phyloP scores from a whole-genome alignment of 345 rosid species.

The Alliaria petiolata region DNA sequence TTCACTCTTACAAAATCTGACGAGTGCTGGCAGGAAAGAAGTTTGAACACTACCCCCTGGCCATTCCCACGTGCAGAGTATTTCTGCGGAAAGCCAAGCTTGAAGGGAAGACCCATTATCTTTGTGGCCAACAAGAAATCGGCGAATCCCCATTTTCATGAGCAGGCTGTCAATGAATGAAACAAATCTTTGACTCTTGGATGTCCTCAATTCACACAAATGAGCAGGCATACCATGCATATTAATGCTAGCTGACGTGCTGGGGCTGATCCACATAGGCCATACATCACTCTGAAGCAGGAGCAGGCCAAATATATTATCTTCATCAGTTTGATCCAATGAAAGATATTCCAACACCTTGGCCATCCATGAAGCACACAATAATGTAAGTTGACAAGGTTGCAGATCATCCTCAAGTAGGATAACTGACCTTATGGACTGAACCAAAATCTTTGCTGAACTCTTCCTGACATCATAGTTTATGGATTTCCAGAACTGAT shows the following conservation, averaged over 20 bases:
- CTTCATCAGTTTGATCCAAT: constrained; percentile 53
- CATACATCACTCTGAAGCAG: constrained; percentile 58
- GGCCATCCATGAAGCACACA: constrained; percentile 64
- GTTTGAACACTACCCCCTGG: constrained; percentile 69
- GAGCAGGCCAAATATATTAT: constrained; percentile 59
- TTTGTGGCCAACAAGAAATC: constrained; percentile 40
- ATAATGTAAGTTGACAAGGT: constrained; percentile 39
- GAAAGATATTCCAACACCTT: constrained; percentile 60
- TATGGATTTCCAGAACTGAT: constrained; percentile 51
- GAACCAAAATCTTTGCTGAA: constrained; percentile 49
- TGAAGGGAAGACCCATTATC: constrained; percentile 39
- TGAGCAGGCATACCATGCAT: constrained; percentile 16
- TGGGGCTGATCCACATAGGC: constrained; percentile 71
- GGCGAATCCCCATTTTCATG: constrained; percentile 54
- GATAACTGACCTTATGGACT: constrained; percentile 50
- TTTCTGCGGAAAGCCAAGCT: constrained; percentile 90
- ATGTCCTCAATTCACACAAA: constrained; percentile 36
- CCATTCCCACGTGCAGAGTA: constrained; percentile 95
- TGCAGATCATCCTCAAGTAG: constrained; percentile 48
- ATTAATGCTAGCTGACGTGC: constrained; percentile 27
- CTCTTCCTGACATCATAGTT: constrained; percentile 41
- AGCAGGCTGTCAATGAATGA: constrained; percentile 68
- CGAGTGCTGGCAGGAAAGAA: constrained; percentile 68
- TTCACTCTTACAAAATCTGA: constrained; percentile 48
- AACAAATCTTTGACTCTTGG: constrained; percentile 53